Base-by-base conservation (phyloP, 2,329 filamentous ascomycete species). In the Escovopsis sp. region DNA sequence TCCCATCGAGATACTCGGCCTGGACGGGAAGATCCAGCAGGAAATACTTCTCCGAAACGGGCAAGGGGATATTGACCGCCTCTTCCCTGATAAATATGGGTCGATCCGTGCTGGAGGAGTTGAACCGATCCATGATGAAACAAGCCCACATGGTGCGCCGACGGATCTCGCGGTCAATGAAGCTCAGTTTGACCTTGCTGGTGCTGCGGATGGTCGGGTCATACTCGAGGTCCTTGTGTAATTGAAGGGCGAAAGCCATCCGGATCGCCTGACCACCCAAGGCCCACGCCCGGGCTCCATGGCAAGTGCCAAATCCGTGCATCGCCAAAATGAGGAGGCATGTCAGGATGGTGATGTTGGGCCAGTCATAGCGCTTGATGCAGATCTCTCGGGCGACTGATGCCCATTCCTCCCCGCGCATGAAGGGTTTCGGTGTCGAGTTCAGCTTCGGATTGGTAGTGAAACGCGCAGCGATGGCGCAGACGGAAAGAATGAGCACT, bases 141-240 rank as follows among this genome's bases (percentile, higher is more conserved):
- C 88, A 96, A 11, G 87, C 83, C 90, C 90, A 98, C 88, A 98
- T 96, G 3, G 86, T 90, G 38, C 90, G 73, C 45, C 90, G 68
- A 40, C 90, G 72, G 36, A 96, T 94, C 54, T 98, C 90, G 19
- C 85, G 79, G 54, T 96, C 90, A 13, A 87, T 85, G 46, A 90
- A 90, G 51, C 85, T 94, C 35, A 90, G 68, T 42, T 79, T 73
- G 2, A 69, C 67, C 11, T 70, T 65, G 4, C 11, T 11, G 15
- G 69, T 67, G 28, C 71, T 70, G n/a, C 68, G 63, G n/a, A 69
- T 70, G 26, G 73, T 58, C 0, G 83, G 81, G 45, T 93, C 85
- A 48, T 81, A 75, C 42, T 93, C 85, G 19, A 94, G 68, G 53
- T 96, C 90, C 51, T 79, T 82, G 60, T 98, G 90, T 19, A 98